phyloP scores from a whole-genome alignment of 1,284 basidiomycete genomes.

The Fomitopsis betulina region DNA sequence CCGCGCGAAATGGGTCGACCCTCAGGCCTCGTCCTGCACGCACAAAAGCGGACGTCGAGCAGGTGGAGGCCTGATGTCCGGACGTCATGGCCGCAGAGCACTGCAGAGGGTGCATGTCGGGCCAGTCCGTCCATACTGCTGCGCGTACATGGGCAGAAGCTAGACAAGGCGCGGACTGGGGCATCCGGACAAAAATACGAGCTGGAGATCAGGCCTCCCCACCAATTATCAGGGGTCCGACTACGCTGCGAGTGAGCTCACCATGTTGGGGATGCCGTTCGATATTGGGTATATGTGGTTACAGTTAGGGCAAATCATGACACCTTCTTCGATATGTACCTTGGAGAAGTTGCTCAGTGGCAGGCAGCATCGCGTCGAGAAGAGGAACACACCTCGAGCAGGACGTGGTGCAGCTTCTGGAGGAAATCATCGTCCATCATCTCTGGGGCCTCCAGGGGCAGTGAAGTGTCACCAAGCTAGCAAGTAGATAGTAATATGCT shows the following conservation, averaged over 20 bases:
- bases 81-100: too few relatives aligned
- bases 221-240: too few relatives aligned
- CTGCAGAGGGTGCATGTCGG: too few relatives aligned
- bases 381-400: constrained; percentile 73
- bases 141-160: too few relatives aligned
- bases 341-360: constrained; percentile 24
- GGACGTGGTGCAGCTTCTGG: constrained; percentile 83
- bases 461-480: constrained; percentile 80
- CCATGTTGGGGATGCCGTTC: constrained; percentile 98
- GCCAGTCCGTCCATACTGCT: too few relatives aligned
- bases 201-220: too few relatives aligned
- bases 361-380: constrained; percentile 4
- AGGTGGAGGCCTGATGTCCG: too few relatives aligned
- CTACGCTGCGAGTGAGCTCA: constrained; percentile 31
- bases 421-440: constrained; percentile 78
- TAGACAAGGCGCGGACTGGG: too few relatives aligned
- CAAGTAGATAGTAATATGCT: background rate
- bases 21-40: too few relatives aligned
- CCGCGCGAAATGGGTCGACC: too few relatives aligned
- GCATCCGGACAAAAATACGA: too few relatives aligned
- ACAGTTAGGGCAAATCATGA: constrained; percentile 94
- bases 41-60: too few relatives aligned
- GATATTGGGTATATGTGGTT: constrained; percentile 87
- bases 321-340: constrained; percentile 92
- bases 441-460: constrained; percentile 79